Percentiles rank a stretch among this genome's conserved stretches.
Evolutionary conservation across 768 basidiomycete genomes (phyloP).

Genomic region (Rhodotorula kratochvilovae): DNA sequence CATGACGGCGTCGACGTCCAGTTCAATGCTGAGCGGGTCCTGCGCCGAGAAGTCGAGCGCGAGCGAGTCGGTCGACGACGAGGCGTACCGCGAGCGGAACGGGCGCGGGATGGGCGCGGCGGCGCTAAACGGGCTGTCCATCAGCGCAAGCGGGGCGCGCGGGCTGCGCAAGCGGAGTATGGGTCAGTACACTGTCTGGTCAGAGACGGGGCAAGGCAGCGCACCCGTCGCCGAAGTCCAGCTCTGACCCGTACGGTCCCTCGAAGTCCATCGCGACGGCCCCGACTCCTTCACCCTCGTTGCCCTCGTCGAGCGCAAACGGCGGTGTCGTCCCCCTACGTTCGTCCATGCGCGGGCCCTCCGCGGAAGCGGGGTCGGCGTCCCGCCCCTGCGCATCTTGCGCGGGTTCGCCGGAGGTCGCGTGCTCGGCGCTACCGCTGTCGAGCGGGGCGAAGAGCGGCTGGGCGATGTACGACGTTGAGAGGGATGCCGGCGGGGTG

Average conservation of each 20-base stretch:
- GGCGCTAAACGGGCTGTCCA: not conserved
- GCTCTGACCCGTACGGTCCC: not conserved
- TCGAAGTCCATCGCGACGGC: not conserved
- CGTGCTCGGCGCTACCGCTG: not conserved
- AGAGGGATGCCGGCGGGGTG: not conserved
- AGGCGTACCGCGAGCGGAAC: constrained; percentile 6
- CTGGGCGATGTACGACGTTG: not conserved
- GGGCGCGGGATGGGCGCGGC: not conserved
- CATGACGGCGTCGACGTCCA: not conserved
- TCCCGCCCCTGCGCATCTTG: too few species aligned
- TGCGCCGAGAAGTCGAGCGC: not conserved
- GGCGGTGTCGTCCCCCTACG: not conserved
- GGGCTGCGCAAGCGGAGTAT: not conserved
- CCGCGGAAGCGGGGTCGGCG: not conserved
- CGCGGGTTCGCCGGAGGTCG: too few species aligned
- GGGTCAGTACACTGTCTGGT: too few species aligned
- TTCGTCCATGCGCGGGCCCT: not conserved
- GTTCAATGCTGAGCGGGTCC: not conserved
- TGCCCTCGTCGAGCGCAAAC: not conserved
- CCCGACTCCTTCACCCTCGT: not conserved
- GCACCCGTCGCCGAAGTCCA: not conserved
- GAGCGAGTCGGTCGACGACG: not conserved
- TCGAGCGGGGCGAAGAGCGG: not conserved
- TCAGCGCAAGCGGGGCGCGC: not conserved
- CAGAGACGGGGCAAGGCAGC: too few species aligned